Evolutionary conservation across 176 grass and related monocot genomes (phyloP).

Genomic region (Tillandsia leiboldiana): DNA sequence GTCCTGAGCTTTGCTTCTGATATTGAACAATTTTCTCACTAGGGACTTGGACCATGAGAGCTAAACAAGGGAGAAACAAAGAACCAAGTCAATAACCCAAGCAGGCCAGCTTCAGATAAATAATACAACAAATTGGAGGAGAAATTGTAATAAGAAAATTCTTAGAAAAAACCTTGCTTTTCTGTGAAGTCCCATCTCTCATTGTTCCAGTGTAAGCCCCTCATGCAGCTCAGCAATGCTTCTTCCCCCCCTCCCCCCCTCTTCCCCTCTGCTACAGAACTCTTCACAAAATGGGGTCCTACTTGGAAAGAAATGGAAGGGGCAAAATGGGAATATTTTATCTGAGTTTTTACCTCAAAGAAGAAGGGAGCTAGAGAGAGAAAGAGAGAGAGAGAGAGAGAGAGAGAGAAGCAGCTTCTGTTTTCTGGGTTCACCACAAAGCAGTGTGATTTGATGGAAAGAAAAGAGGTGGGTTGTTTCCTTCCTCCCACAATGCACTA

Average conservation of each 20-base stretch:
- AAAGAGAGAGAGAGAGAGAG: constrained; percentile 4
- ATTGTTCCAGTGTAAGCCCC: constrained; percentile 49
- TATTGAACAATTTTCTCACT: constrained; percentile 96
- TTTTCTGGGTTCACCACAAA: constrained; percentile 28
- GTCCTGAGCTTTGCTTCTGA: constrained; percentile 83
- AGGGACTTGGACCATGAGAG: constrained; percentile 88
- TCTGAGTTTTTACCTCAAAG: constrained; percentile 8
- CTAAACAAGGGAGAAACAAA: constrained; percentile 20
- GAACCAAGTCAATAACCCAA: constrained; percentile 1
- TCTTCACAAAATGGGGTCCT: constrained; percentile 28
- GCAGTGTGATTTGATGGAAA: constrained; percentile 61
- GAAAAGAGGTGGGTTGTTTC: constrained; percentile 17
- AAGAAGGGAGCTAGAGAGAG: constrained; percentile 10
- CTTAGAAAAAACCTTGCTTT: constrained; percentile 53
- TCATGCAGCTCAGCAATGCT: constrained; percentile 43
- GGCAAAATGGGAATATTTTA: constrained; percentile 1
- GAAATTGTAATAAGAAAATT: no score
- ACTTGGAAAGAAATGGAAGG: constrained; percentile 21
- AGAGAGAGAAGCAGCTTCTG: constrained; percentile 41
- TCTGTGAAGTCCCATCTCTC: constrained; percentile 80
- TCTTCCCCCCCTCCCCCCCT: neutral
- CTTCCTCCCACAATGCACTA: constrained; percentile 11
- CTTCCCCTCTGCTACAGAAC: constrained; percentile 8
- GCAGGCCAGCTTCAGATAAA: neutral
- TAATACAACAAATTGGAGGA: neutral